Conservation (phyloP, 768 basidiomycete genomes). For the Cystobasidium ongulense region DNA sequence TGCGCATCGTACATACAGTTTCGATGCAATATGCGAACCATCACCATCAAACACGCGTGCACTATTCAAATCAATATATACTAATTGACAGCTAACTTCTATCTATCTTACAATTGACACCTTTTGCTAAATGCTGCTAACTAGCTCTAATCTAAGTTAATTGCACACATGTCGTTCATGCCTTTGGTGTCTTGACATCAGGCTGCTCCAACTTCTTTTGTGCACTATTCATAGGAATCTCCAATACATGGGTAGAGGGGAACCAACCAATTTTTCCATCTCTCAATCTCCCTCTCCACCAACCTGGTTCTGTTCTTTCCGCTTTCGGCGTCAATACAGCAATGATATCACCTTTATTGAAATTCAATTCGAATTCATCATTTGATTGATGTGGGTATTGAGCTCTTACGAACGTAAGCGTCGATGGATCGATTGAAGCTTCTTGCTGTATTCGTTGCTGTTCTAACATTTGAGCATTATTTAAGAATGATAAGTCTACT, state of each 20-base stretch:
- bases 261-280: constrained; percentile 94
- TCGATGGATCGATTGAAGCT: constrained; percentile 57
- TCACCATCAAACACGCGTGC: no score
- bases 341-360: constrained; percentile 85
- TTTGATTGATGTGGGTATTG: constrained; percentile 67
- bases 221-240: constrained; percentile 35
- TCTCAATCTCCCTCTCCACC: constrained; percentile 90
- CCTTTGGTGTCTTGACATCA: background rate
- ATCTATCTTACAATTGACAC: no score
- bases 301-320: constrained; percentile 65
- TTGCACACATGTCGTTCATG: no score
- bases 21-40: no score
- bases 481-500: constrained; percentile 32
- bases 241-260: constrained; percentile 71
- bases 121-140: no score
- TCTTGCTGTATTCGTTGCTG: constrained; percentile 43
- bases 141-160: no score
- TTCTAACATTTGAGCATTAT: constrained; percentile 18
- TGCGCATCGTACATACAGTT: no score
- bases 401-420: constrained; percentile 74
- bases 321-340: constrained; percentile 72
- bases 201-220: background rate
- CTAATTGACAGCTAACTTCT: no score
- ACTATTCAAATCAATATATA: no score
- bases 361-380: constrained; percentile 65